Evolutionary conservation across 2,329 filamentous ascomycete genomes (phyloP).

Genomic region (Arthrobotrys musiformis): DNA sequence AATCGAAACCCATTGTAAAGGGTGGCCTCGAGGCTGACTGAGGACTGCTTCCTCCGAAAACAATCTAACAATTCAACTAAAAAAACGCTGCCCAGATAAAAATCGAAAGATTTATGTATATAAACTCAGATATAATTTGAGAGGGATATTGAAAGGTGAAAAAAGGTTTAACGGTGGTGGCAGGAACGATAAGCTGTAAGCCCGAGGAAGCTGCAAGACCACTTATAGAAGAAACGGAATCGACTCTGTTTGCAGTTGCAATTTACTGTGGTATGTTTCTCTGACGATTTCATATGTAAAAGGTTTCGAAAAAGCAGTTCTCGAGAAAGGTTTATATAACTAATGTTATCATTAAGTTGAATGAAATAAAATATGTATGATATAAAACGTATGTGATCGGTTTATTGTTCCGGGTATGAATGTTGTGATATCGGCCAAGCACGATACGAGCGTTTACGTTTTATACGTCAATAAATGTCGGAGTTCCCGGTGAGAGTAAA

Average conservation of each 20-base stretch:
- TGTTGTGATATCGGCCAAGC: background rate
- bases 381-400: conserved; percentile 1
- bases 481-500: background rate
- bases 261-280: background rate
- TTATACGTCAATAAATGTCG: conserved; percentile 15
- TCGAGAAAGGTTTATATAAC: conserved; percentile 17
- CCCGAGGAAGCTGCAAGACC: conserved; percentile 39
- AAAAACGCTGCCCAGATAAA: background rate
- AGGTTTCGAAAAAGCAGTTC: background rate
- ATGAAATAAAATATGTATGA: no score
- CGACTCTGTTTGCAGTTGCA: conserved; percentile 18
- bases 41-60: background rate
- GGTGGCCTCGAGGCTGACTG: no score
- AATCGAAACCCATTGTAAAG: conserved; percentile 37
- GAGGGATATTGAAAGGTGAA: no score
- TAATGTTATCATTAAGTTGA: no score
- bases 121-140: no score
- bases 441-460: conserved; percentile 26
- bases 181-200: conserved; percentile 30
- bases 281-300: conserved; percentile 22
- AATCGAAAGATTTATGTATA: no score
- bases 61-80: background rate
- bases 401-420: background rate
- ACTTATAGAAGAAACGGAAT: conserved; percentile 27
- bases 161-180: background rate